Base-by-base conservation (phyloP, 345 rosid species). In the Gossypioides kirkii region DNA sequence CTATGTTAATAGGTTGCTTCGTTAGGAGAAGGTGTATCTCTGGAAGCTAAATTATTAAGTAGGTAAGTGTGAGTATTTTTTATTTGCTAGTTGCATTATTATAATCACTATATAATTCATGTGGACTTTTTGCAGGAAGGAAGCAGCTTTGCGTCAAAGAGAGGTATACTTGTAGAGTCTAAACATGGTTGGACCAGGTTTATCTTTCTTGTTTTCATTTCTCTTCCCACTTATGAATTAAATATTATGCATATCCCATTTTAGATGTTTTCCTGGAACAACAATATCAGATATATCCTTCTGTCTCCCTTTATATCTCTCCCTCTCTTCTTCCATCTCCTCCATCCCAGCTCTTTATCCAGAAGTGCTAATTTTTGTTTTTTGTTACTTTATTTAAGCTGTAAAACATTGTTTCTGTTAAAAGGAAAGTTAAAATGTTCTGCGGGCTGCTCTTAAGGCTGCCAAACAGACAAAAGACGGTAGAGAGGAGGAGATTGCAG, bases 11-110 rank as follows among this genome's bases (percentile, higher is more conserved):
- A 95, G 99, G 99, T 95, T 80, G 98, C 98, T 61, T 84, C 93
- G 50, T 89, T 96, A 79, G 99, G 99, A 72, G 99, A 91, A 79
- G 98, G 99, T 80, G 90, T 88, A 55, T 95, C 99, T 63, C 81
- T 95, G 63, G 99, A 92, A 87, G 97, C 98, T 55, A 92, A 92
- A 86, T 74, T 91, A 79, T 79, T 95, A 83, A 92, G 86, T 87
- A 87, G 98, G 98, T 89, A 72, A 77, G 78, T 73, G 28, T 73
- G 10, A 43, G 28, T 76, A 56, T 77, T 74, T 78, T 70, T 42
- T 43, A 53, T 75, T 32, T 79, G 41, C 68, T 76, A 32, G 22
- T 66, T 65, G 26, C 66, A 61, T 63, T 42, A 67, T 69, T 49
- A 65, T 52, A 77, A 50, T 71, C 60, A 73, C 72, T 49, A 10